These are phyloP conservation scores for Fusarium chaquense DNA, from an alignment of 2,329 filamentous ascomycete genomes.

Conservation along the genomic window DNA sequence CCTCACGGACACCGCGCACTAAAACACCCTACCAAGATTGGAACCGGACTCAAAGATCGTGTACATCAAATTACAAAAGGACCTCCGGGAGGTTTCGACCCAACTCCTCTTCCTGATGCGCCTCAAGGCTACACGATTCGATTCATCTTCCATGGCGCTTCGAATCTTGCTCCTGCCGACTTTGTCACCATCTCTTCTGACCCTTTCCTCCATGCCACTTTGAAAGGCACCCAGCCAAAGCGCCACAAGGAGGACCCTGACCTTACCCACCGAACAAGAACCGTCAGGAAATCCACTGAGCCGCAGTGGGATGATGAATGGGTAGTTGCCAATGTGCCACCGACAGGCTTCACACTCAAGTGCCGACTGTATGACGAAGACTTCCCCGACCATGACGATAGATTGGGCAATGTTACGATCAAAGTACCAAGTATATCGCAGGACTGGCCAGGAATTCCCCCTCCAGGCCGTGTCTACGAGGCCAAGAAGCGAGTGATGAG, in stretches of 20 bases:
- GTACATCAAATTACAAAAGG: slow-evolving; percentile 47
- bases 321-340: slow-evolving; percentile 88
- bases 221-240: slow-evolving; percentile 76
- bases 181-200: slow-evolving; percentile 82
- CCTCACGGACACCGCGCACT: slow-evolving; percentile 27
- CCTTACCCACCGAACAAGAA: slow-evolving; percentile 79
- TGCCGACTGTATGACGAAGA: slow-evolving; percentile 93
- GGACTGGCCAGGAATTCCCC: slow-evolving; percentile 75
- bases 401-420: slow-evolving; percentile 87
- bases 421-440: slow-evolving; percentile 70
- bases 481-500: slow-evolving; percentile 88
- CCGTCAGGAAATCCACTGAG: slow-evolving; percentile 76
- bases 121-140: slow-evolving; percentile 85
- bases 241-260: slow-evolving; percentile 89
- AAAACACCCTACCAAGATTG: slow-evolving; percentile 21
- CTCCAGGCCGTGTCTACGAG: slow-evolving; percentile 69
- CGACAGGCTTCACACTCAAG: slow-evolving; percentile 84
- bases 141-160: slow-evolving; percentile 84
- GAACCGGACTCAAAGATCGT: slow-evolving; percentile 44
- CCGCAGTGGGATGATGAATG: slow-evolving; percentile 88
- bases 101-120: slow-evolving; percentile 79
- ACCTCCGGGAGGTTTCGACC: slow-evolving; percentile 83
- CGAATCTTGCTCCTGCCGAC: slow-evolving; percentile 86
- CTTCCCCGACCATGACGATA: slow-evolving; percentile 84
- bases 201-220: slow-evolving; percentile 82